phyloP scores from a whole-genome alignment of 1,284 basidiomycete genomes.

The Vanrija sp. region DNA sequence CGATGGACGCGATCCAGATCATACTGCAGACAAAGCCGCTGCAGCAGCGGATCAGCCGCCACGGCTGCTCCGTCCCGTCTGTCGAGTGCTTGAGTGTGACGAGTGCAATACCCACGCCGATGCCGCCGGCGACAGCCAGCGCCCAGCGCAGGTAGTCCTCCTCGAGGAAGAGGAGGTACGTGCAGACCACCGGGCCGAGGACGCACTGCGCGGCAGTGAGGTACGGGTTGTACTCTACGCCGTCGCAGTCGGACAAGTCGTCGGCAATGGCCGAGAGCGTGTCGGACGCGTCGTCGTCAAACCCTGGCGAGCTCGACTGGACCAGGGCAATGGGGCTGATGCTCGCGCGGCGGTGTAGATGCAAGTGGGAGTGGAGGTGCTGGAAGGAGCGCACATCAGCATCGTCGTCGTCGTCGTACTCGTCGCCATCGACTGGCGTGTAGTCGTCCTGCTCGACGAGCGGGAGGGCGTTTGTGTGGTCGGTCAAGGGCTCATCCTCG shows the following conservation, averaged over 20 bases:
- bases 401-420: conserved; percentile 23
- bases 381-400: conserved; percentile 12
- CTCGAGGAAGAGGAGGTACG: conserved; percentile 69
- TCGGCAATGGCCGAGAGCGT: not conserved
- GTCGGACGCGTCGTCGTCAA: not conserved
- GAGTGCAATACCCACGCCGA: conserved; percentile 58
- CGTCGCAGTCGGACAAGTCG: conserved; percentile 13
- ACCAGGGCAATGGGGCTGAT: conserved; percentile 5
- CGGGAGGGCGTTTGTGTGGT: conserved; percentile 49
- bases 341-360: conserved; percentile 33
- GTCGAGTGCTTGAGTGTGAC: conserved; percentile 63
- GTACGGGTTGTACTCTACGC: conserved; percentile 68
- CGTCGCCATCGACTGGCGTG: conserved; percentile 7
- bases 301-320: not conserved
- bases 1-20: conserved; percentile 93
- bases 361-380: conserved; percentile 14
- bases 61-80: conserved; percentile 59
- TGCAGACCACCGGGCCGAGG: conserved; percentile 71
- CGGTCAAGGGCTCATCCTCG: conserved; percentile 31
- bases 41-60: conserved; percentile 70
- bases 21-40: conserved; percentile 84
- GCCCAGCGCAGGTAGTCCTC: conserved; percentile 57
- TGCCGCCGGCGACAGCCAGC: conserved; percentile 54
- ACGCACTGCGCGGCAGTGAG: conserved; percentile 74
- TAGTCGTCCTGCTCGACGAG: conserved; percentile 50